phyloP scores from a whole-genome alignment of 306 rosid species.

The Cucurbita pepo region DNA sequence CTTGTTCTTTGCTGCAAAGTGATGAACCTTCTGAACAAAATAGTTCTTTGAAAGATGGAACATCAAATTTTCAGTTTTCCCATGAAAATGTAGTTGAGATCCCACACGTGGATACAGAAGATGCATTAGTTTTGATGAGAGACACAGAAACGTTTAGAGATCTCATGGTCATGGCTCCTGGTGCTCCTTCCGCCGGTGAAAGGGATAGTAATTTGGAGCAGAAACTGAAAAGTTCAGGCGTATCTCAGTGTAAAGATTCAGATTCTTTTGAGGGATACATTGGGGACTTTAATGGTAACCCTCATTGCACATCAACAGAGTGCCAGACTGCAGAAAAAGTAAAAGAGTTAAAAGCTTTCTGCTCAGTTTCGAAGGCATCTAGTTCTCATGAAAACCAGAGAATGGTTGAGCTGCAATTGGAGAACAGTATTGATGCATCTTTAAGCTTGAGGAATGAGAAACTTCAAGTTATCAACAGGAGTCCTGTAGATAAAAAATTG shows the following conservation, averaged over 20 bases:
- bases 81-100: conserved; percentile 13
- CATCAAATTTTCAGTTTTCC: conserved; percentile 10
- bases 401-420: conserved; percentile 20
- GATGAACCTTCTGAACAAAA: conserved; percentile 7
- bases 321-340: conserved; percentile 13
- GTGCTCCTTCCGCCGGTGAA: conserved; percentile 21
- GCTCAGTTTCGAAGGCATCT: conserved; percentile 24
- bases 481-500: conserved; percentile 9
- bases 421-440: conserved; percentile 16
- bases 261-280: conserved; percentile 12
- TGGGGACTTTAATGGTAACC: conserved; percentile 10
- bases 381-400: conserved; percentile 35
- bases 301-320: conserved; percentile 14
- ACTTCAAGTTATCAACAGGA: conserved; percentile 12
- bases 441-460: conserved; percentile 16
- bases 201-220: conserved; percentile 9
- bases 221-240: conserved; percentile 7
- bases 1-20: conserved; percentile 9
- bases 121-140: neutral
- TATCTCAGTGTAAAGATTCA: conserved; percentile 18
- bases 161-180: conserved; percentile 16
- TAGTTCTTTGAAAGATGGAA: conserved; percentile 14
- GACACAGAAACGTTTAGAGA: conserved; percentile 14
- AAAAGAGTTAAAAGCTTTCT: conserved; percentile 1
- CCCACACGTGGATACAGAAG: conserved; percentile 11